These are phyloP conservation scores for Ulota crispa DNA, from an alignment of 225 moss, liverwort and hornwort species.

Conservation along the genomic window DNA sequence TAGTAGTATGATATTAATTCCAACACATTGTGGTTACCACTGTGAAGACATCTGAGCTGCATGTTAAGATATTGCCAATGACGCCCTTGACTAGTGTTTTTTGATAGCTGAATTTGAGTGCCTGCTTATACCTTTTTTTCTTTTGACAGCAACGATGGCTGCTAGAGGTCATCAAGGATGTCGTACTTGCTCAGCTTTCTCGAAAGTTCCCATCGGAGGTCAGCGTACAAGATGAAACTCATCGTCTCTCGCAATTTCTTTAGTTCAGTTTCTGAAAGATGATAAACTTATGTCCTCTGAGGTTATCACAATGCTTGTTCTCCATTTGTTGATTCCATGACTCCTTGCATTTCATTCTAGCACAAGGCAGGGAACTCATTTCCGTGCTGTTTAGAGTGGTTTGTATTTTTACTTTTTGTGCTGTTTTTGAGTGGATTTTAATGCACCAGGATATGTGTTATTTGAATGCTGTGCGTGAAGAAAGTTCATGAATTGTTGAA, in stretches of 20 bases:
- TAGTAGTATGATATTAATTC: neutral
- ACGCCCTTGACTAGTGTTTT: conserved; percentile 14
- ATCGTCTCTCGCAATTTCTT: neutral
- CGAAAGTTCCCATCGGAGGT: conserved; percentile 84
- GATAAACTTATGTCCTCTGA: neutral
- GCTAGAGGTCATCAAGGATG: conserved; percentile 84
- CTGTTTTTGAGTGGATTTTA: neutral
- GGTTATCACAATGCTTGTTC: neutral
- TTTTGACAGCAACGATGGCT: conserved; percentile 74
- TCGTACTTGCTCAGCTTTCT: conserved; percentile 75
- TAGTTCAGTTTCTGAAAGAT: neutral
- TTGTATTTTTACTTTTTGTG: neutral
- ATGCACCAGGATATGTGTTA: neutral
- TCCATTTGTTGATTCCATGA: neutral
- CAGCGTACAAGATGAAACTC: conserved; percentile 5
- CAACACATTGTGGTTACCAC: neutral
- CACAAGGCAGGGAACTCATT: neutral
- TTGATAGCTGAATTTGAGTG: conserved; percentile 30
- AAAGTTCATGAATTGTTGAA: neutral
- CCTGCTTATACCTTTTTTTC: conserved; percentile 10
- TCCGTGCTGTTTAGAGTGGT: neutral
- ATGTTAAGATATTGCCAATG: neutral
- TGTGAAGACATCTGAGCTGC: neutral
- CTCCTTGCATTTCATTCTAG: neutral
- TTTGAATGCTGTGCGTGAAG: neutral